These are phyloP conservation scores for Pseudocercospora fuligena DNA, from an alignment of 2,329 filamentous ascomycete species.

Conservation along the genomic window DNA sequence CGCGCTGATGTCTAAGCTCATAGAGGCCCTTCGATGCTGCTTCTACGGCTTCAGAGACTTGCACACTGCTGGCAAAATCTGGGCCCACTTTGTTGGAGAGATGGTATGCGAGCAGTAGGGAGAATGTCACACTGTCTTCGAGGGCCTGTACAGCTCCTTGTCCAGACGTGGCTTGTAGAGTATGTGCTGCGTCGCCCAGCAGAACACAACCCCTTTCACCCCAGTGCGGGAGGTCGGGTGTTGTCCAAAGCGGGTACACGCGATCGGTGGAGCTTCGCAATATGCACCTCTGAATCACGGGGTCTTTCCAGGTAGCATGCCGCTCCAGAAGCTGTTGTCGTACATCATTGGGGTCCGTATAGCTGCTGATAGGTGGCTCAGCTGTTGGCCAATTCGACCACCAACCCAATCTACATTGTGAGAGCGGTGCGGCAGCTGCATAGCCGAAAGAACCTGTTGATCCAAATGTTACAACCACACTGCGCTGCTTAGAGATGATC, in stretches of 20 bases:
- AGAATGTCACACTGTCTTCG: constrained; percentile 58
- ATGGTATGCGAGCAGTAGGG: constrained; percentile 42
- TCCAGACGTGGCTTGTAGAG: constrained; percentile 58
- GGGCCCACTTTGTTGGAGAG: not conserved
- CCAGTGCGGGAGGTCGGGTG: constrained; percentile 55
- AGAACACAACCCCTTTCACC: constrained; percentile 54
- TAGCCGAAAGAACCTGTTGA: constrained; percentile 59
- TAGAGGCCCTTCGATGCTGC: constrained; percentile 13
- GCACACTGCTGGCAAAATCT: too few species aligned
- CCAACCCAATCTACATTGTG: constrained; percentile 20
- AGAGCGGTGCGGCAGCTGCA: constrained; percentile 42
- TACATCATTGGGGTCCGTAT: constrained; percentile 25
- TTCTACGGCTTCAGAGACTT: not conserved
- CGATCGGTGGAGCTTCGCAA: constrained; percentile 45
- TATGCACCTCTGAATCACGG: constrained; percentile 44
- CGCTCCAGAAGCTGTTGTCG: constrained; percentile 46
- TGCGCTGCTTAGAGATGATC: constrained; percentile 47
- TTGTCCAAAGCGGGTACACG: constrained; percentile 57
- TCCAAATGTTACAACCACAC: constrained; percentile 48
- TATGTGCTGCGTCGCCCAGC: constrained; percentile 63
- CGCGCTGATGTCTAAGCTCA: constrained; percentile 13
- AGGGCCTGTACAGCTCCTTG: constrained; percentile 61
- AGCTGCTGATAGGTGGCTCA: not conserved
- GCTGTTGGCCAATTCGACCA: constrained; percentile 18
- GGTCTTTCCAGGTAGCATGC: constrained; percentile 53